Conservation (phyloP, 2,329 filamentous ascomycete species). For the Thielaviopsis euricoi region DNA sequence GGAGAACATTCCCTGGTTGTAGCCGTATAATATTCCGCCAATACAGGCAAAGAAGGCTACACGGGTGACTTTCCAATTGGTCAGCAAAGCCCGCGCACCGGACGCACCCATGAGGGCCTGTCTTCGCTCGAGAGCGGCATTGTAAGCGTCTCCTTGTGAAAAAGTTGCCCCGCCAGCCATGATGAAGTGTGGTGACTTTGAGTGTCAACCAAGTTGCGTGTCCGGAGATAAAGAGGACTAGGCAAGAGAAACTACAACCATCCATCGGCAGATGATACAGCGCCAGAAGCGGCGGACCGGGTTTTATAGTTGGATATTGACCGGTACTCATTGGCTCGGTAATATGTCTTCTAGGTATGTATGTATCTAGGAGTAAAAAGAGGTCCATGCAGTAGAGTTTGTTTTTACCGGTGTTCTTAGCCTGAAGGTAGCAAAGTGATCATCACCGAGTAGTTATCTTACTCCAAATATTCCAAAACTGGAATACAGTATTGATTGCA, state of each 20-base stretch:
- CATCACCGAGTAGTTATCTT: background rate
- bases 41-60: constrained; percentile 46
- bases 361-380: background rate
- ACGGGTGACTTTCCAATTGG: constrained; percentile 44
- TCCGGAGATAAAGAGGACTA: too few relatives aligned
- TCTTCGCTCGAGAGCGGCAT: constrained; percentile 28
- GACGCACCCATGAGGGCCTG: constrained; percentile 36
- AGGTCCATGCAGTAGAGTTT: background rate
- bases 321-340: background rate
- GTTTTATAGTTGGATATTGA: background rate
- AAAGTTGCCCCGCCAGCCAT: constrained; percentile 5
- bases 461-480: background rate
- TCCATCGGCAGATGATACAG: background rate
- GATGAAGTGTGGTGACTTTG: background rate
- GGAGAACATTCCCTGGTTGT: constrained; percentile 65
- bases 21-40: constrained; percentile 48
- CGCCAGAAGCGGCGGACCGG: background rate
- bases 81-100: constrained; percentile 35
- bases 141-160: constrained; percentile 2
- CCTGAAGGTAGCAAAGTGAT: background rate
- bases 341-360: too few relatives aligned
- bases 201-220: background rate
- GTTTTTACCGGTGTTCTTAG: background rate
- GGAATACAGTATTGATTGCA: too few relatives aligned
- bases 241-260: background rate